phyloP scores from a whole-genome alignment of 306 rosid genomes.

The Abrus pulchellus region DNA sequence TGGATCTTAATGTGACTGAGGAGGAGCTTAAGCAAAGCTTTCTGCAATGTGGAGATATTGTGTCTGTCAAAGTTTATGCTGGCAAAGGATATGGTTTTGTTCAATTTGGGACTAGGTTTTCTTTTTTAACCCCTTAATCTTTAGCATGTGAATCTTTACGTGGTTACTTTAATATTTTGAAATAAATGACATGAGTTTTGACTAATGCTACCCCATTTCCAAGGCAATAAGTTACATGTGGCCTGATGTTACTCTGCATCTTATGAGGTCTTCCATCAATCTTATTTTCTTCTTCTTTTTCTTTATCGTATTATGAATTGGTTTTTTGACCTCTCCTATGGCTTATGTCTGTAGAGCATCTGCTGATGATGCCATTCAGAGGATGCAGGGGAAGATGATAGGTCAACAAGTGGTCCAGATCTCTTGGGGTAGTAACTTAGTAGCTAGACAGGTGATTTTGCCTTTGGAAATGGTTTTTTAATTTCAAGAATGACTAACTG shows the following conservation, averaged over 20 bases:
- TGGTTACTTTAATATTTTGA: slow-evolving; percentile 36
- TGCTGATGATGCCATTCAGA: slow-evolving; percentile 90
- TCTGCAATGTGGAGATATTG: slow-evolving; percentile 83
- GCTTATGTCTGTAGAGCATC: slow-evolving; percentile 63
- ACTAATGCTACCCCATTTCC: slow-evolving; percentile 43
- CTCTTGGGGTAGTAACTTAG: slow-evolving; percentile 82
- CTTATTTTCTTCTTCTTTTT: slow-evolving; percentile 41
- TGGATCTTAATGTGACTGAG: slow-evolving; percentile 82
- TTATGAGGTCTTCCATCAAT: slow-evolving; percentile 50
- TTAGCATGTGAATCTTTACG: slow-evolving; percentile 44
- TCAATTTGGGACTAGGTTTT: slow-evolving; percentile 85
- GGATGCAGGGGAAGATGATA: slow-evolving; percentile 87
- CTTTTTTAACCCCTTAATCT: slow-evolving; percentile 25
- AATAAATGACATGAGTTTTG: slow-evolving; percentile 40
- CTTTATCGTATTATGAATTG: slow-evolving; percentile 26
- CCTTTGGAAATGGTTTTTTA: slow-evolving; percentile 32
- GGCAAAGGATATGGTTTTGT: slow-evolving; percentile 91
- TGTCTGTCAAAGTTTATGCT: slow-evolving; percentile 74
- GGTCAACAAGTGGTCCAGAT: slow-evolving; percentile 85
- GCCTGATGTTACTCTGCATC: slow-evolving; percentile 49
- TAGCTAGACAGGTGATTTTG: slow-evolving; percentile 80
- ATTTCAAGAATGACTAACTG: neutral
- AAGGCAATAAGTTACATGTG: slow-evolving; percentile 50
- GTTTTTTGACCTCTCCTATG: slow-evolving; percentile 37
- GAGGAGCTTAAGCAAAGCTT: slow-evolving; percentile 89